These are phyloP conservation scores for Hydnum rufescens DNA, from an alignment of 768 basidiomycete species.

Conservation along the genomic window DNA sequence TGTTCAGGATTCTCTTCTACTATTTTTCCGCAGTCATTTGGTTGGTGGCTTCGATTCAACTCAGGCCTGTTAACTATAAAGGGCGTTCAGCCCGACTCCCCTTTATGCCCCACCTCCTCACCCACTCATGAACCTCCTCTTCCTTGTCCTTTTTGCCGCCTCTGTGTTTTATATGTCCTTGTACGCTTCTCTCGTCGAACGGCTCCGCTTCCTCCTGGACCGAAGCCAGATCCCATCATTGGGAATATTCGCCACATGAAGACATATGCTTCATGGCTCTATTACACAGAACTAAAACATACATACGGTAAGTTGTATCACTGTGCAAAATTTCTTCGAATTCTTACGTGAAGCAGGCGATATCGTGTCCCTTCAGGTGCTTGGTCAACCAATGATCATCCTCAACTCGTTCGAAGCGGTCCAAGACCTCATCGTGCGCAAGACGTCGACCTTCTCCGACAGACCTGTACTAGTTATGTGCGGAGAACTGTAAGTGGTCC, in stretches of 20 bases:
- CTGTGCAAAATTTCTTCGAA: neutral
- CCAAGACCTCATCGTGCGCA: slow-evolving; percentile 10
- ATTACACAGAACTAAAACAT: neutral
- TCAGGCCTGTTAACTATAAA: no score
- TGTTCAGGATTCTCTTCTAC: no score
- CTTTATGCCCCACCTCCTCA: no score
- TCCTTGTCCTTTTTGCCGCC: no score
- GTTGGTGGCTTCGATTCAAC: no score
- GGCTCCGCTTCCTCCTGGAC: neutral
- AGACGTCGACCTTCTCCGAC: slow-evolving; percentile 8
- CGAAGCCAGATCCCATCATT: neutral
- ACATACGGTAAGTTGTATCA: neutral
- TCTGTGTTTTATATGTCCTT: no score
- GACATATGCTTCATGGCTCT: neutral
- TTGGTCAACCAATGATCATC: slow-evolving; percentile 7
- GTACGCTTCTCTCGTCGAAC: no score
- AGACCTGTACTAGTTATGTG: slow-evolving; percentile 10
- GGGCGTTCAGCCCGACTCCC: no score
- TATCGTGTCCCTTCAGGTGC: slow-evolving; percentile 2
- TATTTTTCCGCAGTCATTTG: no score
- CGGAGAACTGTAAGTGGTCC: slow-evolving; percentile 4
- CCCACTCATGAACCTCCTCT: no score
- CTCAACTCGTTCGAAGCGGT: slow-evolving; percentile 9
- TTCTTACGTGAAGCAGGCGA: neutral
- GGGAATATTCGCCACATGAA: neutral